phyloP scores from a whole-genome alignment of 129 eudicot genomes.

The Sambucus nigra region DNA sequence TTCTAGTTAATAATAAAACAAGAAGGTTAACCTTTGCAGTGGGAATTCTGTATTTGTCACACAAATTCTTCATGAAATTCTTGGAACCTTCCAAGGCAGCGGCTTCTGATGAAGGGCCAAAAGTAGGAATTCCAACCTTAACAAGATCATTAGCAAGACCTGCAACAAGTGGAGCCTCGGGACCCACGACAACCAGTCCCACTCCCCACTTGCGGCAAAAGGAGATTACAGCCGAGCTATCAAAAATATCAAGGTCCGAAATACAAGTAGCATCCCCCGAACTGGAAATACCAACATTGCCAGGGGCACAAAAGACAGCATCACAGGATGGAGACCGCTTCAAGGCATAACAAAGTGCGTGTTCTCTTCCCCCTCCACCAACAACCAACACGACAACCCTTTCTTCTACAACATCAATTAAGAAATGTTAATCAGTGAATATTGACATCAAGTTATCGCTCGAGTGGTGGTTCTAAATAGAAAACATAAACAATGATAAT shows the following conservation, averaged over 20 bases:
- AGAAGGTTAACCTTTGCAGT: conserved; percentile 64
- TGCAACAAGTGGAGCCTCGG: conserved; percentile 87
- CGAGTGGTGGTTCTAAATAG: background rate
- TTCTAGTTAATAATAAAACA: background rate
- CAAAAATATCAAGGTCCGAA: conserved; percentile 45
- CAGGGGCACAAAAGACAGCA: conserved; percentile 89
- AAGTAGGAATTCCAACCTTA: conserved; percentile 69
- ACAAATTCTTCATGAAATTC: conserved; percentile 72
- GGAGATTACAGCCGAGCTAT: conserved; percentile 60
- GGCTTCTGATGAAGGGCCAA: conserved; percentile 94
- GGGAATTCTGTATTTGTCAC: conserved; percentile 81
- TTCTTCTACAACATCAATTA: conserved; percentile 32
- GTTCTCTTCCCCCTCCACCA: conserved; percentile 99
- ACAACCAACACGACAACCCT: conserved; percentile 66
- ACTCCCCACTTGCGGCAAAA: conserved; percentile 72
- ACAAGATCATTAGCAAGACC: conserved; percentile 92
- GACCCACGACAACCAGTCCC: conserved; percentile 90
- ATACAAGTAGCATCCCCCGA: conserved; percentile 94
- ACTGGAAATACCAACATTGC: conserved; percentile 77
- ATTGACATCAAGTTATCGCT: background rate
- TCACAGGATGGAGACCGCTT: conserved; percentile 70
- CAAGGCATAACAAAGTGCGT: conserved; percentile 81
- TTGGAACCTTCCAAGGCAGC: conserved; percentile 96
- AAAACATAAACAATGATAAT: background rate
- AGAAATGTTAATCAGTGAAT: conserved; percentile 3